Base-by-base conservation (phyloP, 2,329 filamentous ascomycete genomes). In the Alternaria consortialis region DNA sequence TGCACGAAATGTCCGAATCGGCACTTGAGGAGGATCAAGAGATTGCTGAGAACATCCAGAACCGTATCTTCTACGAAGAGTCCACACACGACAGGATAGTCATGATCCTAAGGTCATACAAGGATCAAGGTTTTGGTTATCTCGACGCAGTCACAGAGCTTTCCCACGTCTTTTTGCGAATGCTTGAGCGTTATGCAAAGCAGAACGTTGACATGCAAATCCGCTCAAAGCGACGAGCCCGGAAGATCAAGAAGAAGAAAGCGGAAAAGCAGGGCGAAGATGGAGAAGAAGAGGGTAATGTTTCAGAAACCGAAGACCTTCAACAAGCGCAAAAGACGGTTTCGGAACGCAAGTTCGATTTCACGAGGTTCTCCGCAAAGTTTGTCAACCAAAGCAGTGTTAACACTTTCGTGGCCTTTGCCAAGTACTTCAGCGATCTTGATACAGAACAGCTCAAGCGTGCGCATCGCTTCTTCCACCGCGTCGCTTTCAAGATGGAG, bases 61-160 rank as follows among this genome's bases (percentile, higher is more conserved):
- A 91, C 71, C 92, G 94, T 63, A 92, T 99, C n/a, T 99, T 99
- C 77, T 99, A 99, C 80, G 95, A 99, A 79, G 93, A 98, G 74
- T 88, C 92, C 0, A 97, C 94, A 0, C 94, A 99, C 73, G 94
- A 99, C 63, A 86, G 91, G 25, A 87, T 99, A 53, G 86, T 94
- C 31, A 87, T 89, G 60, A 91, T 97, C 54, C 84, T 94, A 1
- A 86, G 90, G 64, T 90, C 86, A n/a, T 98, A 96, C 81, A 97
- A 96, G 68, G 92, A 94, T 62, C 95, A 98, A 80, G 91, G 92
- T 0, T 95, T 97, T 69, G 92, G 93, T 56, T 99, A 97, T 69
- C 85, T 99, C 1, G 94, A 99, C 78, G 91, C 94, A 6, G 90
- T 91, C 59, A 98, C 94, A 1, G 94, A 99, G 72, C 87, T 98